Conservation (phyloP, 106 monocot genomes). For the Vanilla planifolia region DNA sequence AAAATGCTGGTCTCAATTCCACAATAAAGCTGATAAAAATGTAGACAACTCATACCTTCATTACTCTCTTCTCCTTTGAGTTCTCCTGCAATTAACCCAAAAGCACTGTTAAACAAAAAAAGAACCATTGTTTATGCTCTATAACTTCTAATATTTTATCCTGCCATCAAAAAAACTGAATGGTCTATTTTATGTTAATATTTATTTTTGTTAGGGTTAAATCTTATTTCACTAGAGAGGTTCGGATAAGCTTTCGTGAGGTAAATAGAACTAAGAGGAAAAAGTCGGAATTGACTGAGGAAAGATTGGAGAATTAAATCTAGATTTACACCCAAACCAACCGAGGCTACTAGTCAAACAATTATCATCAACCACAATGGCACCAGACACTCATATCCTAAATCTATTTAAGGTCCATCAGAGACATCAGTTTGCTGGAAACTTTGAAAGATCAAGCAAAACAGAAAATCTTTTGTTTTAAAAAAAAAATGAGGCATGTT, state of each 20-base stretch:
- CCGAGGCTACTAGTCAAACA: background rate
- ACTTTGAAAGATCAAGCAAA: no score
- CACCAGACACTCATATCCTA: background rate
- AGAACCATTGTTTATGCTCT: no score
- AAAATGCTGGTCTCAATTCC: no score
- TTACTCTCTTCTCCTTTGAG: background rate
- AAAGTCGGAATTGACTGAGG: no score
- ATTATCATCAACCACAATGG: background rate
- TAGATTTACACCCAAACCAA: background rate
- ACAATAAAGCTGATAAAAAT: no score
- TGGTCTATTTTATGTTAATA: no score
- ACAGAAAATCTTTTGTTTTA: background rate
- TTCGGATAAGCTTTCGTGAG: no score
- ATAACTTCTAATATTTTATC: background rate
- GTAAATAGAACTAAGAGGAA: no score
- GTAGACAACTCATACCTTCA: background rate
- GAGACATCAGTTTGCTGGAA: no score
- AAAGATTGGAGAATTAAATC: no score
- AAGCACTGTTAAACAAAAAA: constrained; percentile 4
- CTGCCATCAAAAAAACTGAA: background rate
- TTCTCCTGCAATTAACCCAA: constrained; percentile 5
- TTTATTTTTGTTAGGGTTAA: no score
- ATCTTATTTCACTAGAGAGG: no score
- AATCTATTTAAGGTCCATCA: background rate
- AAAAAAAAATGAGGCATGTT: background rate